Base-by-base conservation (phyloP, 2,329 filamentous ascomycete genomes). In the Diaporthe caulivora region DNA sequence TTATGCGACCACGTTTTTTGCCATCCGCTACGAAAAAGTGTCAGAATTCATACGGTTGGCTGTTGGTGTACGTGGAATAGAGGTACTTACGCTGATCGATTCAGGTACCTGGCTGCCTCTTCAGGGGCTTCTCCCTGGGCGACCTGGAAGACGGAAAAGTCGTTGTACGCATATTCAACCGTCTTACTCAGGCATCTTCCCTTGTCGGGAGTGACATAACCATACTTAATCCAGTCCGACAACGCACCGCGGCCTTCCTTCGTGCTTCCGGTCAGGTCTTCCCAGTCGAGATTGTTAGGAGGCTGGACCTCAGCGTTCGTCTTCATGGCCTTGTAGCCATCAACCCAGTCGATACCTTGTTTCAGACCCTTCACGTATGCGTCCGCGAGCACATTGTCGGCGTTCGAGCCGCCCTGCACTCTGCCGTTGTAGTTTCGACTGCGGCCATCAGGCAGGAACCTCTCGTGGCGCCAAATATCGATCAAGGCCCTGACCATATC, bases 351-450 rank as follows among this genome's bases (percentile, higher is more conserved):
- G 26, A 92, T 84, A 6, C 89, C 79, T 3, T 89, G 90, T 15
- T 87, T 84, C 4, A 93, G 86, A 0, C 91, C 91, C 79, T 94
- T 94, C 29, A 93, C 86, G 74, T 90, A 94, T 0, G 92, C 92
- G 78, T 94, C 92, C 1, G 92, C 92, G 24, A 94, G 87, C 3
- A 94, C 88, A 71, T 92, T 94, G 79, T 94, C 92, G 2, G 90
- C 89, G 77, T 94, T 94, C 13, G 89, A 92, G 9, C 92, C 92
- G 13, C 91, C 92, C 79, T 94, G 92, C 0, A 90, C 89, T 21
- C 89, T 88, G 13, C 92, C 92, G 75, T 93, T 94, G 82, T 85
- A 92, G 80, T 93, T 91, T 1, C 89, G 92, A 0, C 90, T 92
- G 15, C 92, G 88, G 0, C 86, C 91, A 77, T 93, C 91, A 0